Percentiles rank a stretch among this genome's conserved stretches.
Evolutionary conservation across 2,329 filamentous ascomycete species (phyloP).

Genomic region (Aspergillus sp.): DNA sequence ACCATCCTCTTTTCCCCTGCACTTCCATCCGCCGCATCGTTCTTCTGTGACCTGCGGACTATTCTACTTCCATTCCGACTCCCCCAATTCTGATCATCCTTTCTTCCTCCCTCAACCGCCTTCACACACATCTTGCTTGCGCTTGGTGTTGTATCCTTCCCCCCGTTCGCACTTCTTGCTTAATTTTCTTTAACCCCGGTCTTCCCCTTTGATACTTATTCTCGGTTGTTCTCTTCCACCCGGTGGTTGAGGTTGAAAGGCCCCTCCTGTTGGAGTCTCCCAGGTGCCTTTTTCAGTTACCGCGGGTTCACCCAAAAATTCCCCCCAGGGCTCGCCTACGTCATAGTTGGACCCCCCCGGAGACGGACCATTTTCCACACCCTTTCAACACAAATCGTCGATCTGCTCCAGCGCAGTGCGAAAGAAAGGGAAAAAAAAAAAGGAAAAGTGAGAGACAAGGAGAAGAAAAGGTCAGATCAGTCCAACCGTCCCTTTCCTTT

Average conservation of each 20-base stretch:
- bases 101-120: constrained; percentile 4
- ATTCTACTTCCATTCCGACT: constrained; percentile 23
- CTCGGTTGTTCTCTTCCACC: not conserved
- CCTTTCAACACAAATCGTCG: constrained; percentile 19
- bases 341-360: constrained; percentile 29
- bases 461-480: constrained; percentile 20
- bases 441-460: constrained; percentile 10
- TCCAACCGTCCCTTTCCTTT: constrained; percentile 11
- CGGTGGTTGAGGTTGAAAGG: not conserved
- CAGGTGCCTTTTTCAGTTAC: constrained; percentile 9
- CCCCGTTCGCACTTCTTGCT: not conserved
- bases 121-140: constrained; percentile 5
- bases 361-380: constrained; percentile 21
- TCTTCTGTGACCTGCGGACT: constrained; percentile 15
- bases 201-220: not conserved
- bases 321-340: constrained; percentile 26
- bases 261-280: not conserved
- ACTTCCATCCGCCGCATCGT: too few relatives aligned
- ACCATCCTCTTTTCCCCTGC: too few relatives aligned
- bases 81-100: constrained; percentile 13
- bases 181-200: not conserved
- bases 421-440: not conserved
- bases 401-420: constrained; percentile 15
- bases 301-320: constrained; percentile 14
- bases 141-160: not conserved